Evolutionary conservation across 768 basidiomycete genomes (phyloP).

Genomic region (Hygrophorus russula): DNA sequence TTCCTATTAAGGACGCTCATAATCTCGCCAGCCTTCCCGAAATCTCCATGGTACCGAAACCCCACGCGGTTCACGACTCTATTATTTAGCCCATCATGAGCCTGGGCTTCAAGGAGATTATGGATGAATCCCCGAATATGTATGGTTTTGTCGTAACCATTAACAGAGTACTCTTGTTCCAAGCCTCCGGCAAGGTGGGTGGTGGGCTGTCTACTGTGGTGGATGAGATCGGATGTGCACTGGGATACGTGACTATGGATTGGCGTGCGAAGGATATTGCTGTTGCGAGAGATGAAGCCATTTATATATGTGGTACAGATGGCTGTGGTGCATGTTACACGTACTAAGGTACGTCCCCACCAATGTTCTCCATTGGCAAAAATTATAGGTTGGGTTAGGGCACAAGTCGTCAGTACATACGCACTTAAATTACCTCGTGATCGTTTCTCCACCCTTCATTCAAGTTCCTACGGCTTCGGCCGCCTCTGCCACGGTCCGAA

Average conservation of each 20-base stretch:
- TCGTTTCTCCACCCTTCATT: conserved; percentile 78
- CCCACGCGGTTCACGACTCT: conserved; percentile 74
- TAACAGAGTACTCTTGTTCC: conserved; percentile 66
- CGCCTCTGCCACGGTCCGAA: conserved; percentile 64
- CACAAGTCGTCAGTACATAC: conserved; percentile 69
- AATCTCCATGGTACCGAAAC: conserved; percentile 86
- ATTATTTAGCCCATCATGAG: conserved; percentile 86
- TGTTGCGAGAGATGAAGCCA: conserved; percentile 84
- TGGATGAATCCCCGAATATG: conserved; percentile 28
- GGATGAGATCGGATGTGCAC: conserved; percentile 76
- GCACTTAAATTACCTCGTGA: conserved; percentile 77
- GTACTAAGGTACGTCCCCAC: conserved; percentile 72
- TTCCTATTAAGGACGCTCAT: conserved; percentile 67
- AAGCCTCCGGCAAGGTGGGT: conserved; percentile 60
- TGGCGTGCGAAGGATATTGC: conserved; percentile 63
- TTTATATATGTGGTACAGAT: conserved; percentile 76
- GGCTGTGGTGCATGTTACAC: conserved; percentile 80
- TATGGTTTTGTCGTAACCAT: conserved; percentile 86
- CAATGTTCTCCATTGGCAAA: background rate
- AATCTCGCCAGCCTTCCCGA: conserved; percentile 68
- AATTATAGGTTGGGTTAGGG: conserved; percentile 25
- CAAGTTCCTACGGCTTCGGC: conserved; percentile 54
- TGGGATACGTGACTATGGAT: conserved; percentile 82
- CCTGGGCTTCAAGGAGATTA: conserved; percentile 73
- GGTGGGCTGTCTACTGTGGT: conserved; percentile 57